Percentiles rank a stretch among this genome's conserved stretches.
Evolutionary conservation across 1,139 yeast genomes (phyloP).

Genomic region (Candida neerlandica): DNA sequence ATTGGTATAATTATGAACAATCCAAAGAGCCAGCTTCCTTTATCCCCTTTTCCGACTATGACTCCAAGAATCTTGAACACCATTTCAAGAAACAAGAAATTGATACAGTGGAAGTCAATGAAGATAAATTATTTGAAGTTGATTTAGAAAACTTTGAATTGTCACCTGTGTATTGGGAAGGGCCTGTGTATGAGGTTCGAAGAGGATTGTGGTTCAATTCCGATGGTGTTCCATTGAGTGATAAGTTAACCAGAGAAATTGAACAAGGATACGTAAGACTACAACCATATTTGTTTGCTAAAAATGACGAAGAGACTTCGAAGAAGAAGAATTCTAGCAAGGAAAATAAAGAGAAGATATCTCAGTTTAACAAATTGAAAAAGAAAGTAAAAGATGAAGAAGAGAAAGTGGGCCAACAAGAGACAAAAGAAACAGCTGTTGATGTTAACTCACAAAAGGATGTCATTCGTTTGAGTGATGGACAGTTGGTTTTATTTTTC

Average conservation of each 20-base stretch:
- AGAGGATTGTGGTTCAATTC: slow-evolving; percentile 83
- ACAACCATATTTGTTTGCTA: slow-evolving; percentile 33
- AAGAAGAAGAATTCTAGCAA: slow-evolving; percentile 14
- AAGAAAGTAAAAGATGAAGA: slow-evolving; percentile 6
- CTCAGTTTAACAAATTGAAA: slow-evolving; percentile 24
- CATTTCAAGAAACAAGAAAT: slow-evolving; percentile 19
- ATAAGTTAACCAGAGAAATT: slow-evolving; percentile 53
- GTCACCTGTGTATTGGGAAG: slow-evolving; percentile 84
- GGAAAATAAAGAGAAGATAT: slow-evolving; percentile 21
- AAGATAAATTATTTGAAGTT: slow-evolving; percentile 78
- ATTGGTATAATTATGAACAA: slow-evolving; percentile 52
- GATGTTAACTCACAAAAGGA: slow-evolving; percentile 30
- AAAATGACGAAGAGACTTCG: slow-evolving; percentile 13
- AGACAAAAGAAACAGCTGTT: slow-evolving; percentile 14
- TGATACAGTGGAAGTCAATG: slow-evolving; percentile 61
- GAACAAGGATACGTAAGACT: slow-evolving; percentile 54
- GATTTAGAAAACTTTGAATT: slow-evolving; percentile 56
- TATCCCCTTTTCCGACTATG: slow-evolving; percentile 66
- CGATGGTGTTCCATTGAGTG: slow-evolving; percentile 61
- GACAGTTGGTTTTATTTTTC: slow-evolving; percentile 34
- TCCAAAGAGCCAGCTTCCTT: slow-evolving; percentile 59
- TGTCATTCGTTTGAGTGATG: slow-evolving; percentile 32
- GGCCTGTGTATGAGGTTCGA: slow-evolving; percentile 81
- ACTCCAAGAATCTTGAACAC: slow-evolving; percentile 61
- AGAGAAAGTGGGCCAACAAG: slow-evolving; percentile 1